A percentile compares a stretch with the other conserved stretches of the same genome.
Evolutionary conservation across 129 eudicot genomes (phyloP).

Genomic region (Deinandra increscens): DNA sequence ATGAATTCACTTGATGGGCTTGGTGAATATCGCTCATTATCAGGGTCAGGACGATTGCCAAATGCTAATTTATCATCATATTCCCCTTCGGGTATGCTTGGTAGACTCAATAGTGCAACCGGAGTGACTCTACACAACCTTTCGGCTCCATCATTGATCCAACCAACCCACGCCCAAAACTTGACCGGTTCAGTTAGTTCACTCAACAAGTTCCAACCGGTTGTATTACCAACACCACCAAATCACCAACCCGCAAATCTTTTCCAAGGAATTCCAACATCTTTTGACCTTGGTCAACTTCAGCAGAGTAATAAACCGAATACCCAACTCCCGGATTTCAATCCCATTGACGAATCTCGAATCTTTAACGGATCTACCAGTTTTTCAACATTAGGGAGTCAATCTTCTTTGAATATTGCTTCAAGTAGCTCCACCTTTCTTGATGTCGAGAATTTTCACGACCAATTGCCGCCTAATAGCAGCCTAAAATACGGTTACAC

Average conservation of each 20-base stretch:
- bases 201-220: conserved; percentile 51
- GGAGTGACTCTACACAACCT: conserved; percentile 65
- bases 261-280: conserved; percentile 60
- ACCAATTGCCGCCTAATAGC: conserved; percentile 41
- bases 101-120: conserved; percentile 69
- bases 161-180: conserved; percentile 53
- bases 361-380: conserved; percentile 32
- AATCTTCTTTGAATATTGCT: conserved; percentile 41
- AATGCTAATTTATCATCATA: conserved; percentile 39
- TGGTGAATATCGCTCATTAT: conserved; percentile 57
- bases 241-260: conserved; percentile 45
- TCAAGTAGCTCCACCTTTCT: conserved; percentile 41
- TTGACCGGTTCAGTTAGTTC: conserved; percentile 36
- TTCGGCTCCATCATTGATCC: conserved; percentile 49
- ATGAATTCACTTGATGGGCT: conserved; percentile 60
- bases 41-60: conserved; percentile 51
- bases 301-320: conserved; percentile 42
- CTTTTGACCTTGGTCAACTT: conserved; percentile 55
- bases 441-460: conserved; percentile 40
- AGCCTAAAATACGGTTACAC: conserved; percentile 44
- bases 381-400: conserved; percentile 41
- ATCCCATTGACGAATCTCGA: conserved; percentile 44
- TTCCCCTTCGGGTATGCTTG: conserved; percentile 53
- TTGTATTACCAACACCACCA: conserved; percentile 34
- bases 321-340: conserved; percentile 43